Evolutionary conservation across 495 filamentous ascomycete species (phyloP), one percentile per base, ranked within the genome.

Genomic region (Hypoxylon rickii): DNA sequence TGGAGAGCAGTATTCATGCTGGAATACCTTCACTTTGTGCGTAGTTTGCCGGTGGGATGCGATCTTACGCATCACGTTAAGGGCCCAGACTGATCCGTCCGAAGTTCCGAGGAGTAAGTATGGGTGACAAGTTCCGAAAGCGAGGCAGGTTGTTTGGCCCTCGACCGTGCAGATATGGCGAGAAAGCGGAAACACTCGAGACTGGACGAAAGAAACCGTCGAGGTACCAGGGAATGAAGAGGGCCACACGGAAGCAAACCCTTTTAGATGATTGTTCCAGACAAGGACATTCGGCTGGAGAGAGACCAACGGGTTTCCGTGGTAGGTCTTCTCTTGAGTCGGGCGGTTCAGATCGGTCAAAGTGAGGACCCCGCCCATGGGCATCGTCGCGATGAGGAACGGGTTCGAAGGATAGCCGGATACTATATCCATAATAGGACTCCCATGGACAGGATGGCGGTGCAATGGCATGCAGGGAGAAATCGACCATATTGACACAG

Each of bases 401-500:
- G 77, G 75, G 33, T 73, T 60, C 0, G 77, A 76, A 4, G 77
- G 77, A 41, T 75, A 79, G 21, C 66, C 72, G 8, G 75, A 77
- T 52, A 70, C 70, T 17, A 80, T 74, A 42, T 79, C 76, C 58
- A 79, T 68, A 3, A 80, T 69, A 47, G 70, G 67, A 34, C 67
- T 77, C 22, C 66, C 69, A 50, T 80, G 77, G 37, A 71, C 60
- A 13, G 64, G 61, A 33, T 76, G 66, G 3, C 77, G 71, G 34
- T 70, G 69, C 2, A 80, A 44, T 24, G 75, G 58, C 26, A 57
- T 54, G 21, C 55, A 55, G 7, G 77, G 77, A 18, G 65, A 70
- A 32, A 80, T 18, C n/a, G 76, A 80, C 75, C 76, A 80, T 10
- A 80, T 60, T 8, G 67, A 65, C 31, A 80, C 65, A 13, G 74